Percentiles rank a stretch among this genome's conserved stretches.
These are phyloP conservation scores for Cutaneotrichosporon cutaneum DNA, from an alignment of 1,284 basidiomycete genomes.

Conservation along the genomic window DNA sequence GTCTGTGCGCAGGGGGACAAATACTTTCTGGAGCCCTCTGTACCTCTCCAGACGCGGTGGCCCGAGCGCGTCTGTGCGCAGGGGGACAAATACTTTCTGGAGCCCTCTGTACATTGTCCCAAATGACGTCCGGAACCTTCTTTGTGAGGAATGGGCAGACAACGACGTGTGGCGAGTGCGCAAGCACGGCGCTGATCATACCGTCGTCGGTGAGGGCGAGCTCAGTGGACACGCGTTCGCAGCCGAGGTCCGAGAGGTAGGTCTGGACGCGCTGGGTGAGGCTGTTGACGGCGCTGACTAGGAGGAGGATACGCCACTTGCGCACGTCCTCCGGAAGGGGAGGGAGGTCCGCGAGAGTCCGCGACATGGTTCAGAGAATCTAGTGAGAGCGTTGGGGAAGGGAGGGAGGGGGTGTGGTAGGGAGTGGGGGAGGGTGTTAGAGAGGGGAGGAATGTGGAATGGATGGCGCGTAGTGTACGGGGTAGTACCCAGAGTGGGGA, in stretches of 20 bases:
- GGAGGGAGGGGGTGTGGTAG: not conserved
- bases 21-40: too few species aligned
- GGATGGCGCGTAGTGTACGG: too few species aligned
- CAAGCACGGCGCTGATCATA: constrained; percentile 52
- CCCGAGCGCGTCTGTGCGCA: too few species aligned
- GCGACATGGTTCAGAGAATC: not conserved
- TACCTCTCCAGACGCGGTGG: too few species aligned
- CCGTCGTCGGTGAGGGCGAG: constrained; percentile 50
- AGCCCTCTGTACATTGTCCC: constrained; percentile 48
- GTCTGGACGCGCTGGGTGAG: constrained; percentile 52
- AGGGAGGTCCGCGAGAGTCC: constrained; percentile 26
- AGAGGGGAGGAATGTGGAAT: not conserved
- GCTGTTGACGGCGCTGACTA: constrained; percentile 55
- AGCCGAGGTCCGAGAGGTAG: constrained; percentile 47
- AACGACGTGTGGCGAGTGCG: constrained; percentile 52
- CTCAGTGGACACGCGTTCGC: constrained; percentile 51
- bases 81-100: too few species aligned
- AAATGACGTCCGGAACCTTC: constrained; percentile 52
- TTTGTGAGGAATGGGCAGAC: constrained; percentile 56
- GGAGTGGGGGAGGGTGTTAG: not conserved
- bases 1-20: too few species aligned
- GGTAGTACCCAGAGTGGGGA: too few species aligned
- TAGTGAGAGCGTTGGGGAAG: not conserved
- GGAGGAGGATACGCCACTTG: constrained; percentile 50
- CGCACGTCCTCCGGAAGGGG: constrained; percentile 25